Base-by-base conservation (phyloP, 208 protist species). In the Vickermania ingenoplastis region DNA sequence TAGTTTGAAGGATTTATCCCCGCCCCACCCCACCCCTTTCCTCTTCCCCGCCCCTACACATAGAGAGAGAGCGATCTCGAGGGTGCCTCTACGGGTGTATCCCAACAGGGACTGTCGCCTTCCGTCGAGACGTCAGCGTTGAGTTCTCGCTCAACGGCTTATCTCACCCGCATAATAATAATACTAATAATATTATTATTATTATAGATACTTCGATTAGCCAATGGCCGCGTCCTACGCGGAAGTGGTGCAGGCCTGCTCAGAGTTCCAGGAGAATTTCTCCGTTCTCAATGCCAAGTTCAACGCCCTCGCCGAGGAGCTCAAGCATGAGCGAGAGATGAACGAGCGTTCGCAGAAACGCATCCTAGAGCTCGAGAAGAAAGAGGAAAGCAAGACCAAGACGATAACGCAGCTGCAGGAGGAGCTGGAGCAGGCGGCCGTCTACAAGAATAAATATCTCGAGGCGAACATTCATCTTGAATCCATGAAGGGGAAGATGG, bases 191-290 rank as follows among this genome's bases (percentile, higher is more conserved):
- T 25, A 25, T 23, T 26, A 13, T 22, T 21, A 48, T 30, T 30
- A 64, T 13, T 13, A 59, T n/a, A 59, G 54, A 11, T 45, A 59
- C 23, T 45, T 45, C 36, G 14, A 2, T 14, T 21, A 11, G 31
- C 25, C 1, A 41, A 26, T n/a, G 21, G 89, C 88, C 79, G 61
- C 79, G n/a, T 83, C 79, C 14, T 86, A 89, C 61, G 70, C 79
- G 1, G 86, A 90, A 57, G 70, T 93, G 24, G 69, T 89, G 61
- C 70, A 86, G 51, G 77, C 68, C 26, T 91, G 86, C 61, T 66
- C 79, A 7, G 83, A 90, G 72, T 93, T 87, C 59, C 80, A 88
- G 55, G 73, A 81, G 31, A 93, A 93, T 68, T 93, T 93, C 51
- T 68, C 83, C 31, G 67, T 64, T 5, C 69, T 93, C 21, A 87